phyloP scores from a whole-genome alignment of 1,284 basidiomycete species.

The Sphagnurus paluster region DNA sequence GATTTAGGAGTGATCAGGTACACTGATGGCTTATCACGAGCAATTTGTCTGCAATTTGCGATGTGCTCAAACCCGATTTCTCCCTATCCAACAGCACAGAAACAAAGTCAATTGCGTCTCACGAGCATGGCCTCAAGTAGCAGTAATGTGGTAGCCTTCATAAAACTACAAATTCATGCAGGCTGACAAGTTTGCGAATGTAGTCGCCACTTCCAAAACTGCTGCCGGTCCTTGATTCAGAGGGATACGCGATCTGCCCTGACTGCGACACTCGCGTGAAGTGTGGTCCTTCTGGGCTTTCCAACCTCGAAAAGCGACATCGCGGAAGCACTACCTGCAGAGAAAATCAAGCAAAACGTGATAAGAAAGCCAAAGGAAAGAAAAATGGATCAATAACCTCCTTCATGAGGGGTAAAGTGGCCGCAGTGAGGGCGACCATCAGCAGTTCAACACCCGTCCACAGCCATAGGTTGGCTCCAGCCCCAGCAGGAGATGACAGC shows the following conservation, averaged over 20 bases:
- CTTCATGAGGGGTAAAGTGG: constrained; percentile 11
- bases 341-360: constrained; percentile 11
- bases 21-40: too few species aligned
- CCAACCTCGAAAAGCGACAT: constrained; percentile 20
- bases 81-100: too few species aligned
- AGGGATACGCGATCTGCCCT: constrained; percentile 19
- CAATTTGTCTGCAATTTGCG: too few species aligned
- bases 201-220: too few species aligned
- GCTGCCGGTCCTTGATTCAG: constrained; percentile 6
- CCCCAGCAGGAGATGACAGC: neutral
- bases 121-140: too few species aligned
- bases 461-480: neutral
- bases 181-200: too few species aligned
- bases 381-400: constrained; percentile 15
- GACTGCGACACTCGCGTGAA: constrained; percentile 18
- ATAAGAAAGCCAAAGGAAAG: constrained; percentile 12
- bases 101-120: too few species aligned
- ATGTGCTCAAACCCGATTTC: too few species aligned
- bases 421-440: constrained; percentile 5
- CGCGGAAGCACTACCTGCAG: constrained; percentile 12
- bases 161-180: too few species aligned
- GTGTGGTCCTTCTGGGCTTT: constrained; percentile 17
- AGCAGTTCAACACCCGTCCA: neutral
- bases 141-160: too few species aligned
- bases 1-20: too few species aligned